These are phyloP conservation scores for Trichoderma sp. DNA, from an alignment of 2,329 filamentous ascomycete species.

Conservation along the genomic window DNA sequence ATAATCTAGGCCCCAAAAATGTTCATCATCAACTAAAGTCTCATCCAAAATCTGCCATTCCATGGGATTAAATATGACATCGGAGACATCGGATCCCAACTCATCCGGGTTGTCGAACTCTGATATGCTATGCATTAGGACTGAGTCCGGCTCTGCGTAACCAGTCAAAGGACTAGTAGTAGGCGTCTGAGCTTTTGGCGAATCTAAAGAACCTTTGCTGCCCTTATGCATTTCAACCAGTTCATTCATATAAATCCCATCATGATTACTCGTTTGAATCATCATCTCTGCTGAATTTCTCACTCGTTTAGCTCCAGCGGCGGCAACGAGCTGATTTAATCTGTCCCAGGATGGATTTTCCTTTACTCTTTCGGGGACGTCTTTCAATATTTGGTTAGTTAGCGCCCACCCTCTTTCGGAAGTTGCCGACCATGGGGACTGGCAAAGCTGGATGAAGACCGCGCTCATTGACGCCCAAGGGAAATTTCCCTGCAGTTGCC, in stretches of 20 bases:
- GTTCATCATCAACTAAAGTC: background rate
- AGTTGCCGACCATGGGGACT: slow-evolving; percentile 32
- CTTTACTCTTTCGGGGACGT: background rate
- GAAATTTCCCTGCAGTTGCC: slow-evolving; percentile 38
- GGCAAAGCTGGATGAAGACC: slow-evolving; percentile 34
- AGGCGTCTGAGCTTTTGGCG: background rate
- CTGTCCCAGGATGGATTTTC: background rate
- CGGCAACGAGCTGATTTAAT: background rate
- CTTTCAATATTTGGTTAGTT: background rate
- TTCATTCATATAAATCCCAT: background rate
- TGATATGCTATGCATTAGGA: background rate
- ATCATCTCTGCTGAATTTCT: background rate
- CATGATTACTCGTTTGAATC: background rate
- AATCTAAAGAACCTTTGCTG: background rate
- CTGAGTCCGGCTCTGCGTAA: background rate
- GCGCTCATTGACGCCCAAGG: slow-evolving; percentile 37
- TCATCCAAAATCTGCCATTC: background rate
- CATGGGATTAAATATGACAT: background rate
- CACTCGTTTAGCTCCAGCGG: background rate
- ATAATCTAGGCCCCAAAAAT: background rate
- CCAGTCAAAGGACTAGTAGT: background rate
- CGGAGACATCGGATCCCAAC: background rate
- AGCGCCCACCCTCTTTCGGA: slow-evolving; percentile 35
- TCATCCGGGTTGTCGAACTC: background rate
- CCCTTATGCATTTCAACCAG: background rate